Conservation (phyloP, 768 basidiomycete species). For the Naganishia onofrii region DNA sequence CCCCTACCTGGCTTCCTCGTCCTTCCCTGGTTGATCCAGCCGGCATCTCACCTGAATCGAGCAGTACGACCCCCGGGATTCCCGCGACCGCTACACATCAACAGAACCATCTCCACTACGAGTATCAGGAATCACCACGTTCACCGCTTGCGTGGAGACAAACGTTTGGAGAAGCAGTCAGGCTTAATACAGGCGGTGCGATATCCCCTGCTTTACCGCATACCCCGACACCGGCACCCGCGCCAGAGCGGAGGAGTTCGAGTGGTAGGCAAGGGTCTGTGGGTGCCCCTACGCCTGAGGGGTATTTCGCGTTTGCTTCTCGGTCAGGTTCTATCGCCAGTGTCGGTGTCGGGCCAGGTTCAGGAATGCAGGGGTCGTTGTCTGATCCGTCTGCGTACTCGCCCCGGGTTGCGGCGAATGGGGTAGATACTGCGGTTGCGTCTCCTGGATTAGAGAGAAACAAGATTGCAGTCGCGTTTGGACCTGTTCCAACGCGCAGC, state of each 20-base stretch:
- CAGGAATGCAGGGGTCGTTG: no score
- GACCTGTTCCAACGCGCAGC: background rate
- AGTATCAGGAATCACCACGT: conserved; percentile 8
- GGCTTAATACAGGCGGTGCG: background rate
- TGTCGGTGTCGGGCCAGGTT: background rate
- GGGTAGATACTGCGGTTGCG: background rate
- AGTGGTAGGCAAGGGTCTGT: background rate
- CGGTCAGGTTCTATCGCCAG: background rate
- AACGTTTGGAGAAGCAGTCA: conserved; percentile 14
- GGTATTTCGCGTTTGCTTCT: conserved; percentile 10
- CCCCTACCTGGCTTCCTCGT: background rate
- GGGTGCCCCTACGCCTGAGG: background rate
- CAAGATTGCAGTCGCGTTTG: background rate
- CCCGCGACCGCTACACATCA: background rate
- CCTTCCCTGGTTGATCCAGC: background rate
- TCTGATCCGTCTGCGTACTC: no score
- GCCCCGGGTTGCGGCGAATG: background rate
- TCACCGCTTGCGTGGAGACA: conserved; percentile 9
- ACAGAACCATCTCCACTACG: background rate
- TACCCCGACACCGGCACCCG: conserved; percentile 13
- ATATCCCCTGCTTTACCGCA: background rate
- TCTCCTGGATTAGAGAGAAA: background rate
- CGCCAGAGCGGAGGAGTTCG: background rate
- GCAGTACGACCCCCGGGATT: background rate
- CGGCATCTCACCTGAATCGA: background rate